Evolutionary conservation across 495 filamentous ascomycete species (phyloP).

Genomic region (Penicillium taxi): DNA sequence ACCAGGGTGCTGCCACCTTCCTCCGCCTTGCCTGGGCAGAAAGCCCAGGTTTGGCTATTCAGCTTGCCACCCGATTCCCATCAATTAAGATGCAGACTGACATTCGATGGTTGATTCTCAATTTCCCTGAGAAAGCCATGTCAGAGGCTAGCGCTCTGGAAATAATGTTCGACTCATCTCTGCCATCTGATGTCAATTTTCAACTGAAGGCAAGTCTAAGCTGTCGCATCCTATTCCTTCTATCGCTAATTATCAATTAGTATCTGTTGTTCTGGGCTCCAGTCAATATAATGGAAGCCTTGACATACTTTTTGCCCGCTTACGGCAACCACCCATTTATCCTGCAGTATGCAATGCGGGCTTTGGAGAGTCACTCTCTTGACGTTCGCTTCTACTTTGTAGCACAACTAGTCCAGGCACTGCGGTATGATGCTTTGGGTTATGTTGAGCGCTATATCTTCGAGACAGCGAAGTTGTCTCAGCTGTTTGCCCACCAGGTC

Average conservation of each 20-base stretch:
- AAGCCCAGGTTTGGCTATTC: slow-evolving; percentile 71
- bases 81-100: slow-evolving; percentile 63
- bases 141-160: slow-evolving; percentile 72
- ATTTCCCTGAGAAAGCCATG: slow-evolving; percentile 72
- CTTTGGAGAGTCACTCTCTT: slow-evolving; percentile 83
- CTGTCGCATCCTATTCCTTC: background rate
- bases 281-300: slow-evolving; percentile 84
- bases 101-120: slow-evolving; percentile 68
- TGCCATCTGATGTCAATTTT: slow-evolving; percentile 70
- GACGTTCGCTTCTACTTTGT: slow-evolving; percentile 99
- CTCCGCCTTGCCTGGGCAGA: slow-evolving; percentile 80
- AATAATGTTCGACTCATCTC: slow-evolving; percentile 63
- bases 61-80: slow-evolving; percentile 70
- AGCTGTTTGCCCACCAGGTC: slow-evolving; percentile 96
- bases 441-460: slow-evolving; percentile 96
- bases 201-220: slow-evolving; percentile 64
- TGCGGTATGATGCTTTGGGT: slow-evolving; percentile 90
- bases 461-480: slow-evolving; percentile 91
- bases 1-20: slow-evolving; percentile 39
- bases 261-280: slow-evolving; percentile 93
- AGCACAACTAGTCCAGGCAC: slow-evolving; percentile 90
- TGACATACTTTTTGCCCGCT: slow-evolving; percentile 85
- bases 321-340: slow-evolving; percentile 94
- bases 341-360: slow-evolving; percentile 94
- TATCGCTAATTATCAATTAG: slow-evolving; percentile 27